These are phyloP conservation scores for Cyclocybe aegerita DNA, from an alignment of 768 basidiomycete species.

Conservation along the genomic window DNA sequence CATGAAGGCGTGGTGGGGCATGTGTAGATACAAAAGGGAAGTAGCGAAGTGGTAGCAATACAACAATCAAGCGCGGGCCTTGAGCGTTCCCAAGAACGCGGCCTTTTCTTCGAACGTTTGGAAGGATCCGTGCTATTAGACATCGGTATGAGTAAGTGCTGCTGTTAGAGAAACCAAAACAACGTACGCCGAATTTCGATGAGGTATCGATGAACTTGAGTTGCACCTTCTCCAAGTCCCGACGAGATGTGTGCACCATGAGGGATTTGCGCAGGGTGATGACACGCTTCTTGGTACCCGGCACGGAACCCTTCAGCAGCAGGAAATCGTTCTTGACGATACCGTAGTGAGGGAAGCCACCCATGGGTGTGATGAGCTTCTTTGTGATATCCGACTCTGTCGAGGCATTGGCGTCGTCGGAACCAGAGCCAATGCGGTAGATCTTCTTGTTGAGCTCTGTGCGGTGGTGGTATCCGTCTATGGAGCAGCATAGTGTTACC, in stretches of 20 bases:
- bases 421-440: slow-evolving; percentile 87
- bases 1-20: slow-evolving; percentile 28
- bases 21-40: slow-evolving; percentile 39
- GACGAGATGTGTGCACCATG: slow-evolving; percentile 93
- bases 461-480: slow-evolving; percentile 94
- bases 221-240: slow-evolving; percentile 95
- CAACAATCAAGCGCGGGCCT: slow-evolving; percentile 66
- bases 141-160: neutral
- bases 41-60: slow-evolving; percentile 37
- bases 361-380: slow-evolving; percentile 94
- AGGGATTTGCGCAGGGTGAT: slow-evolving; percentile 96
- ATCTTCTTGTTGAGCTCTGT: slow-evolving; percentile 99
- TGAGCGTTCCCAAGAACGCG: slow-evolving; percentile 92
- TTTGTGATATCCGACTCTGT: slow-evolving; percentile 94
- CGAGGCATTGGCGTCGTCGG: slow-evolving; percentile 81
- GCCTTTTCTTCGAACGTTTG: slow-evolving; percentile 97
- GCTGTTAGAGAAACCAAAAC: neutral
- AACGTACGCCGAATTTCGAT: slow-evolving; percentile 91
- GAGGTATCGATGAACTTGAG: slow-evolving; percentile 99
- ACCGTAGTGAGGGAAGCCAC: slow-evolving; percentile 99
- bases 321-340: slow-evolving; percentile 98
- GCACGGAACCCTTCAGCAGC: slow-evolving; percentile 93
- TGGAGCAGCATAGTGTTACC: neutral
- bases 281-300: slow-evolving; percentile 97
- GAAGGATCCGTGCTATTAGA: slow-evolving; percentile 85